Evolutionary conservation across 768 basidiomycete species (phyloP).

Genomic region (Leccinum variicolor): DNA sequence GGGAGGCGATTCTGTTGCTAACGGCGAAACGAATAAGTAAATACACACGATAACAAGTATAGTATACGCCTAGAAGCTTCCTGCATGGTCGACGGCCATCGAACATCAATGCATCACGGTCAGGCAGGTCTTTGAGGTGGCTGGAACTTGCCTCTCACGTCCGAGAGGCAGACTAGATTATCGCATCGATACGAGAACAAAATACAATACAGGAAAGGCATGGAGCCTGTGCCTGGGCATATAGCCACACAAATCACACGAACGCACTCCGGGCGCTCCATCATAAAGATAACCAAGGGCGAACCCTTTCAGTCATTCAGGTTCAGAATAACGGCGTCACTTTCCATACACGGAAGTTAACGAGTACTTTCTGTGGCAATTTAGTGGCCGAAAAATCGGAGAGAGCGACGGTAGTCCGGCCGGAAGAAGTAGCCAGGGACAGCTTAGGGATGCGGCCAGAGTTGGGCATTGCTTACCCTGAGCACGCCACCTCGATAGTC

Average conservation of each 20-base stretch:
- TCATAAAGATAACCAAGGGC: constrained; percentile 11
- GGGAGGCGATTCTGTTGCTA: constrained; percentile 7
- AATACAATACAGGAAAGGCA: constrained; percentile 9
- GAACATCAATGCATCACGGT: not conserved
- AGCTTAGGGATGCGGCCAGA: constrained; percentile 7
- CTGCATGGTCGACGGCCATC: constrained; percentile 10
- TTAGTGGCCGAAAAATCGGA: constrained; percentile 4
- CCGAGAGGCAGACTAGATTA: constrained; percentile 1
- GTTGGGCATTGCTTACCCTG: constrained; percentile 16
- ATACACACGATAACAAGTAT: constrained; percentile 15
- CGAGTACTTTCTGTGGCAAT: constrained; percentile 1
- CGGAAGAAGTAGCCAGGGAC: constrained; percentile 15
- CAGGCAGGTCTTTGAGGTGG: not conserved
- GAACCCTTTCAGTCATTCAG: constrained; percentile 7
- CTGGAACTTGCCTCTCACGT: constrained; percentile 13
- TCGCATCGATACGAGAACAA: constrained; percentile 1
- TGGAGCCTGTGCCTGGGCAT: constrained; percentile 15
- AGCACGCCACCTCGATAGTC: constrained; percentile 21
- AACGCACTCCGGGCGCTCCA: not conserved
- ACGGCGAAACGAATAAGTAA: constrained; percentile 2
- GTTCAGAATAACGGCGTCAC: constrained; percentile 8
- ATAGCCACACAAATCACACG: constrained; percentile 7
- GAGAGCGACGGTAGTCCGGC: constrained; percentile 9
- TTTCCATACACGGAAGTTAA: constrained; percentile 4
- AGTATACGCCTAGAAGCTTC: constrained; percentile 1